These are phyloP conservation scores for Pestalotiopsis fici DNA, from an alignment of 2,329 filamentous ascomycete genomes.

Conservation along the genomic window DNA sequence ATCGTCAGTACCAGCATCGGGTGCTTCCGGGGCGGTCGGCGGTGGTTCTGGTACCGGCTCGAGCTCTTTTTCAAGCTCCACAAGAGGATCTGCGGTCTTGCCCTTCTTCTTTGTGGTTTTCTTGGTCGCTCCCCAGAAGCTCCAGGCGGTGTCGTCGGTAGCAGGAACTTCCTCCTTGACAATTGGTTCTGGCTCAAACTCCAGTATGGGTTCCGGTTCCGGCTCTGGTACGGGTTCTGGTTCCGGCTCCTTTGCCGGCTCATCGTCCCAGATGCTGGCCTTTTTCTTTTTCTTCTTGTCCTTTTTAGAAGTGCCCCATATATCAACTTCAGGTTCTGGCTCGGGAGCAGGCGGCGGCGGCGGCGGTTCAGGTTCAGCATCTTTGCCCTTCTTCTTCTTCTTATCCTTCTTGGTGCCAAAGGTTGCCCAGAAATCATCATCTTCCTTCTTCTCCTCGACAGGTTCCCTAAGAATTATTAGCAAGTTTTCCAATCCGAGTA, in stretches of 20 bases:
- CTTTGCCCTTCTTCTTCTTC: constrained; percentile 20
- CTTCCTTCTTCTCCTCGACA: constrained; percentile 7
- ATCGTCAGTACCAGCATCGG: constrained; percentile 14
- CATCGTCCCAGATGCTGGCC: constrained; percentile 18
- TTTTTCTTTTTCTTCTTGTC: constrained; percentile 50
- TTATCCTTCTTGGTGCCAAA: constrained; percentile 26
- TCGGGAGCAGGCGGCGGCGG: constrained; percentile 8
- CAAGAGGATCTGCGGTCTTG: constrained; percentile 21
- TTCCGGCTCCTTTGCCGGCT: constrained; percentile 21
- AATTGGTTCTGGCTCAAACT: constrained; percentile 27
- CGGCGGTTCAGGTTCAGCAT: constrained; percentile 5
- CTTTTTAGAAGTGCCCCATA: constrained; percentile 30
- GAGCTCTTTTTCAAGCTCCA: constrained; percentile 21
- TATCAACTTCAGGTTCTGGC: constrained; percentile 17
- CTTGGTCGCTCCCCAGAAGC: constrained; percentile 56
- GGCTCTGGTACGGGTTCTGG: constrained; percentile 4
- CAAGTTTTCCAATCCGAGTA: not conserved
- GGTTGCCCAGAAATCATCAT: constrained; percentile 24
- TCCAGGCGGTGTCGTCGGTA: constrained; percentile 53
- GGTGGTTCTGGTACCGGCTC: constrained; percentile 16
- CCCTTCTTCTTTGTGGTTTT: constrained; percentile 41
- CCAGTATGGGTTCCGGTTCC: constrained; percentile 17
- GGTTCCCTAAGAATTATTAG: not conserved
- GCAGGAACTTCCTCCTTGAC: constrained; percentile 17
- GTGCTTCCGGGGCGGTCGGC: constrained; percentile 17